Evolutionary conservation across 2,329 filamentous ascomycete genomes (phyloP).

Genomic region (Fusarium solani-melongenae): DNA sequence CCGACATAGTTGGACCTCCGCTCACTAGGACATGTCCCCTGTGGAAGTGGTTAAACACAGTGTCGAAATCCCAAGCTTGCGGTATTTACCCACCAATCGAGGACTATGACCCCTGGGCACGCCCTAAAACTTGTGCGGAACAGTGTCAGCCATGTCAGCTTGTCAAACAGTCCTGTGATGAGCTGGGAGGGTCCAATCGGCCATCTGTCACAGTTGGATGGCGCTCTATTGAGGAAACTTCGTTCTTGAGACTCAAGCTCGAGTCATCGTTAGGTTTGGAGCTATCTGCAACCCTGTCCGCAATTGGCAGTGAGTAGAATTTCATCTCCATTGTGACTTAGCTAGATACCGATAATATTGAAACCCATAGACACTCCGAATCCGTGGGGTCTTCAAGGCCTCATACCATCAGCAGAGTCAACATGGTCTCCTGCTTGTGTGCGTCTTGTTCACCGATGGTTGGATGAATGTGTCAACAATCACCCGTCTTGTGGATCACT

Average conservation of each 20-base stretch:
- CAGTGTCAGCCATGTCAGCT: neutral
- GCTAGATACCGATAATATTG: rapidly evolving
- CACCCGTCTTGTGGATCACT: rapidly evolving
- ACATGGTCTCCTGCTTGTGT: neutral
- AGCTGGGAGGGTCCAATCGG: no score
- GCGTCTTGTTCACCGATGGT: neutral
- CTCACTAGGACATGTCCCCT: neutral
- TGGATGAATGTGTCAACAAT: neutral
- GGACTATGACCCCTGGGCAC: rapidly evolving
- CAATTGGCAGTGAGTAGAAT: neutral
- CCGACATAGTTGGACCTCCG: neutral
- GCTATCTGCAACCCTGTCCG: neutral
- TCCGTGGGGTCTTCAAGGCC: neutral
- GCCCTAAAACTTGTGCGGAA: neutral
- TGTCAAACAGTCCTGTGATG: neutral
- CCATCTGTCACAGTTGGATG: neutral
- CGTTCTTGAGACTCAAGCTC: neutral
- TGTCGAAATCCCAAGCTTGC: neutral
- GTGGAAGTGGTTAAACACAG: neutral
- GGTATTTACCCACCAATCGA: neutral
- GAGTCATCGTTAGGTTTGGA: rapidly evolving
- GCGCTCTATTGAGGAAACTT: neutral
- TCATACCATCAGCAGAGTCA: neutral
- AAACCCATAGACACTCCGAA: neutral
- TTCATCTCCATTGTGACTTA: neutral